These are phyloP conservation scores for Syncephalastrum sp. DNA, from an alignment of 371 early-diverging fungal species.

Conservation along the genomic window DNA sequence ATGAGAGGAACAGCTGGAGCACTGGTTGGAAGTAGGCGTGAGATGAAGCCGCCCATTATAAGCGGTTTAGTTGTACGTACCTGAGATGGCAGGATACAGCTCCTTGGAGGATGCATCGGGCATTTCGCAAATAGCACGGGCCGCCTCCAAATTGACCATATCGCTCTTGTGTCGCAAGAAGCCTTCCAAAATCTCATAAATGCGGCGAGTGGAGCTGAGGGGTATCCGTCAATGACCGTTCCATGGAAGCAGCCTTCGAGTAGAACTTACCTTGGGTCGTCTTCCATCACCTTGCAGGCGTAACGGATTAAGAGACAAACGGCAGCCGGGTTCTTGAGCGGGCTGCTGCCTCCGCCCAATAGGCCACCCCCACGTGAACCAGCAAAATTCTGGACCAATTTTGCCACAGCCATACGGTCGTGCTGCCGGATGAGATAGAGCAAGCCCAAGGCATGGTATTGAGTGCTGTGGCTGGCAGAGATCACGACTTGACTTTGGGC, in stretches of 20 bases:
- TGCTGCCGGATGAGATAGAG: constrained; percentile 93
- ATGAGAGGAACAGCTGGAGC: constrained; percentile 89
- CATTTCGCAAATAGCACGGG: constrained; percentile 93
- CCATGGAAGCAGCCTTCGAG: too few relatives aligned
- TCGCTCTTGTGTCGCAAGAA: constrained; percentile 94
- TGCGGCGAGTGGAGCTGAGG: constrained; percentile 60
- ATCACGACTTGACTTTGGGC: constrained; percentile 48
- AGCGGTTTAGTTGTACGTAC: constrained; percentile 29
- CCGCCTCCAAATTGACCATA: constrained; percentile 98
- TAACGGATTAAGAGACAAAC: constrained; percentile 92
- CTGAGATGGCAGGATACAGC: constrained; percentile 88
- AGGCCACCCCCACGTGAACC: constrained; percentile 52
- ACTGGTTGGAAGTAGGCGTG: constrained; percentile 36
- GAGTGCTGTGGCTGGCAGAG: constrained; percentile 76
- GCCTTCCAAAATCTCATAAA: constrained; percentile 86
- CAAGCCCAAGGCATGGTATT: constrained; percentile 97
- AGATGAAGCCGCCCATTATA: neutral
- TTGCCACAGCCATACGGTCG: constrained; percentile 97
- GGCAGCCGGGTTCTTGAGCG: constrained; percentile 84
- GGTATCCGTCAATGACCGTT: neutral
- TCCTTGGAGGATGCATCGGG: constrained; percentile 80
- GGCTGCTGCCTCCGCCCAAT: constrained; percentile 44
- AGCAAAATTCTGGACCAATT: constrained; percentile 89
- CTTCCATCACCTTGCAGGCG: constrained; percentile 93
- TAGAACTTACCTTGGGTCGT: constrained; percentile 63